Evolutionary conservation across 2,329 filamentous ascomycete species (phyloP), one percentile per base, ranked within the genome.

Genomic region (Acarospora socialis): DNA sequence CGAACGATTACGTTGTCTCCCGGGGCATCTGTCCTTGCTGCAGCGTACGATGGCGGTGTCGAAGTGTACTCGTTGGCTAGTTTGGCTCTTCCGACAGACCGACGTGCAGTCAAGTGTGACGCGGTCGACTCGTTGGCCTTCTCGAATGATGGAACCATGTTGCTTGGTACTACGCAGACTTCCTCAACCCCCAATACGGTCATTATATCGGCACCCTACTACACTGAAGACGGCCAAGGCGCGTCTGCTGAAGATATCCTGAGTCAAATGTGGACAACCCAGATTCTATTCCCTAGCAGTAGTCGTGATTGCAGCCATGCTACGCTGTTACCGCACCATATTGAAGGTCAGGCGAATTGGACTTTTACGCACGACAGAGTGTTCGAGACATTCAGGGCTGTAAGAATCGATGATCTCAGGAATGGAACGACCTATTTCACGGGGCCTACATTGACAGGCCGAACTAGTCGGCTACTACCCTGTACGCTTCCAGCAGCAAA

Each of bases 11-110:
- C 80, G 10, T 59, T 93, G 18, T 87, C 83, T 1, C 81, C 83
- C 1, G 81, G 78, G 41, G 82, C 81, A 15, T 74, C 77, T 25
- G 80, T 93, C 9, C 58, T 93, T 27, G 84, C 84, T 15, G 78
- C 82, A 10, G 83, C 83, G 5, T 92, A 86, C 53, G 75, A 83
- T 47, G 80, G 81, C 34, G 81, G 81, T n/a, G 86, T 93, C 40
- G 84, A 93, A 52, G 80, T 93, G 0, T 75, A 81, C 17, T 80
- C 82, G 4, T 60, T 92, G 22, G 71, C 70, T 28, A 63, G 75
- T 2, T 69, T 65, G 32, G 73, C 71, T 16, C 47, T 77, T 17
- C 54, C 69, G 8, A 79, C 71, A 0, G 77, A 84, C 43, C 68
- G 77, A 45, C 67, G 81, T 43, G 71, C 80, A 7, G 80, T 87